Evolutionary conservation across 805 yeast genomes (phyloP), one percentile per base, ranked within the genome.

Genomic region (Metschnikowia lunata): DNA sequence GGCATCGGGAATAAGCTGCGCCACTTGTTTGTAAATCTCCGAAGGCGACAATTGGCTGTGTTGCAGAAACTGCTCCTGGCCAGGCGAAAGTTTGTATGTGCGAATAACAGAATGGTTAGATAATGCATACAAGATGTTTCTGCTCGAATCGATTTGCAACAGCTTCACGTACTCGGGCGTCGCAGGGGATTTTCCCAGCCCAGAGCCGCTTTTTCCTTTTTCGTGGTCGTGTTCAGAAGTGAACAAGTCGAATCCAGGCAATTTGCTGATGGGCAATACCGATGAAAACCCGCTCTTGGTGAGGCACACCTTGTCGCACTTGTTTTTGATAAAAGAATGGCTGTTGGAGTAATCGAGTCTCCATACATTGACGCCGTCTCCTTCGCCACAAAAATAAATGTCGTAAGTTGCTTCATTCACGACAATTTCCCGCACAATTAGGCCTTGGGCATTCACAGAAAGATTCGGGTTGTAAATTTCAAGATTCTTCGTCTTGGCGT

Each of bases 261-360:
- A 51, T 40, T 61, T 68, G 33, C 55, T 63, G 14, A 58, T 49
- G 12, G 75, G 73, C 27, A 70, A 59, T 4, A 68, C 72, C 30
- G 63, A 57, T 5, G 71, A 59, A 33, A 71, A 57, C 72, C 82
- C 52, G 78, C 78, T 64, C 79, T 81, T 36, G 10, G 97, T 88
- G 43, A 87, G 74, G 61, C 97, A 88, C 34, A 83, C 80, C 62
- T 89, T 89, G 54, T 80, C 80, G 58, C 95, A 86, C 55, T 83
- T 85, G 57, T 86, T 83, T 50, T 82, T 80, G 60, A 88, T 88
- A 87, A 96, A 91, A 43, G 87, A 83, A 38, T 88, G 93, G 26
- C 85, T 77, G 51, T 83, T 85, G 6, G 90, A 77, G 60, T 93
- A 93, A 47, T 80, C 82, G 43, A 93, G 69, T 59, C 88, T 91